Conservation (phyloP, 768 basidiomycete species). For the Tulasnella sp. region DNA sequence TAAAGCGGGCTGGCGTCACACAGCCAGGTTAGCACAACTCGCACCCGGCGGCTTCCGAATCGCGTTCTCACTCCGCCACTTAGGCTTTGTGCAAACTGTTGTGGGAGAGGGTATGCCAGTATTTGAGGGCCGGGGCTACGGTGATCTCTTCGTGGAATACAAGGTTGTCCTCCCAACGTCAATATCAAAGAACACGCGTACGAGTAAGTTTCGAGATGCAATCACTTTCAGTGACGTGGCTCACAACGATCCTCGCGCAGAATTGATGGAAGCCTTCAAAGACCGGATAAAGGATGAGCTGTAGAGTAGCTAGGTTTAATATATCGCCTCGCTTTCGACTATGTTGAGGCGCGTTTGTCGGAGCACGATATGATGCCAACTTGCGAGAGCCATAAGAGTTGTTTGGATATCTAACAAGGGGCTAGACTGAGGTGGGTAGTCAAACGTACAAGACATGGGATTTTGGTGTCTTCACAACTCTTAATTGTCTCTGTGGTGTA, state of each 20-base stretch:
- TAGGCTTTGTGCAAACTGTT: slow-evolving; percentile 81
- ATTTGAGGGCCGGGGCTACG: slow-evolving; percentile 54
- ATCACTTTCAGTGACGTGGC: not conserved
- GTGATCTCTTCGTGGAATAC: slow-evolving; percentile 91
- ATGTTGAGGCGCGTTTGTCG: not conserved
- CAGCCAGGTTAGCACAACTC: slow-evolving; percentile 66
- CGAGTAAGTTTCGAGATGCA: slow-evolving; percentile 55
- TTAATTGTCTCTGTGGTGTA: slow-evolving; percentile 25
- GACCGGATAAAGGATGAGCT: slow-evolving; percentile 44
- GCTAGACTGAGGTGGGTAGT: no score
- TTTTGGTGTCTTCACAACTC: not conserved
- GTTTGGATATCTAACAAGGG: no score
- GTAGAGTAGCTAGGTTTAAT: slow-evolving; percentile 34
- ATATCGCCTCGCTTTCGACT: not conserved
- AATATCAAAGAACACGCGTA: slow-evolving; percentile 61
- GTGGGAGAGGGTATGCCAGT: slow-evolving; percentile 88
- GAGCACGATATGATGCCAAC: not conserved
- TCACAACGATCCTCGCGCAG: slow-evolving; percentile 39
- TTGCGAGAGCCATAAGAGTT: no score
- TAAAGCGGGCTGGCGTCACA: slow-evolving; percentile 83
- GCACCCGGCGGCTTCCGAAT: not conserved
- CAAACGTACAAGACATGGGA: not conserved
- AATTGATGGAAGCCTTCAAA: slow-evolving; percentile 55
- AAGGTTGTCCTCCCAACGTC: slow-evolving; percentile 81
- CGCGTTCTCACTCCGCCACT: not conserved